Percentiles rank a stretch among this genome's conserved stretches.
Conservation (phyloP, 768 basidiomycete species). For the Calocera viscosa region DNA sequence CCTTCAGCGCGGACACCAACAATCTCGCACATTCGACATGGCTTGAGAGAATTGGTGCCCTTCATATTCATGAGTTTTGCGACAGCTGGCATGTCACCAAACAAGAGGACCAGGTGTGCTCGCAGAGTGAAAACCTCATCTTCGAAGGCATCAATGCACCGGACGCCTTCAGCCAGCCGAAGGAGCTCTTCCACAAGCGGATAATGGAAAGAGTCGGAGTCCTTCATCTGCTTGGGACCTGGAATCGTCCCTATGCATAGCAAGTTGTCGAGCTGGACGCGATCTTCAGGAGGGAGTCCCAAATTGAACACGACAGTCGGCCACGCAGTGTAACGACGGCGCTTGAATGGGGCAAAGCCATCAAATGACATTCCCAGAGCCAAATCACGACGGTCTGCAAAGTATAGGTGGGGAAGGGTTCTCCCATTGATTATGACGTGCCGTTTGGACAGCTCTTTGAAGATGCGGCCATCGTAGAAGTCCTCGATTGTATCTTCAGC, state of each 20-base stretch:
- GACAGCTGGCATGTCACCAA: conserved; percentile 29
- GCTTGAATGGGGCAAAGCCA: conserved; percentile 33
- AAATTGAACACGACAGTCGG: conserved; percentile 34
- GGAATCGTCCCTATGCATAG: conserved; percentile 36
- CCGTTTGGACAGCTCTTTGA: conserved; percentile 20
- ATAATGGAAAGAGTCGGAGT: conserved; percentile 30
- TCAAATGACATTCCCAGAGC: conserved; percentile 35
- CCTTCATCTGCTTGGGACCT: conserved; percentile 34
- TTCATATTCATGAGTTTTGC: conserved; percentile 31
- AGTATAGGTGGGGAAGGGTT: conserved; percentile 20
- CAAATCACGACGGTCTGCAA: conserved; percentile 31
- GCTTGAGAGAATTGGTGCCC: conserved; percentile 31
- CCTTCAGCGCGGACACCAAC: conserved; percentile 20
- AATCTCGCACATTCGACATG: conserved; percentile 33
- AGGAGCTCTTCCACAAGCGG: conserved; percentile 31
- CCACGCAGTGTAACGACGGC: conserved; percentile 27
- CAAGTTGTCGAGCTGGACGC: conserved; percentile 28
- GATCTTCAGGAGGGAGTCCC: conserved; percentile 33
- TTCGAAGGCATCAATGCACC: conserved; percentile 24
- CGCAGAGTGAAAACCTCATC: conserved; percentile 23
- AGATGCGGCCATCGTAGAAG: conserved; percentile 30
- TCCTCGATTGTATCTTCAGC: conserved; percentile 20
- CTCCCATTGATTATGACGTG: background rate
- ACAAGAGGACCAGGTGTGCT: conserved; percentile 23
- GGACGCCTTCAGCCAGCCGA: conserved; percentile 28